These are phyloP conservation scores for Exophiala xenobiotica DNA, from an alignment of 2,329 filamentous ascomycete genomes.

Conservation along the genomic window DNA sequence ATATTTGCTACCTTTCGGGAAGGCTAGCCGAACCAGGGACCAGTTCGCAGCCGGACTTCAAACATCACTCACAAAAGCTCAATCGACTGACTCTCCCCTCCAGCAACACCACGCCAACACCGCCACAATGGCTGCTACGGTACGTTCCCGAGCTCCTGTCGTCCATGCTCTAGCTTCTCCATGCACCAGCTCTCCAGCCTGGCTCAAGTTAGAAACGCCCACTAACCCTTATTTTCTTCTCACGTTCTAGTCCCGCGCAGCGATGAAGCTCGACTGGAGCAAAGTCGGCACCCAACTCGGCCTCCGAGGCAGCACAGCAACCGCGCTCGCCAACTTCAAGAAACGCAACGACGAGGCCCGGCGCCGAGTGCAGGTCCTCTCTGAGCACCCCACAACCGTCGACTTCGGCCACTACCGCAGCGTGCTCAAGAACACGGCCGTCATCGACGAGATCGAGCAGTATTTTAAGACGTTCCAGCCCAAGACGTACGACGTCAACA, in stretches of 20 bases:
- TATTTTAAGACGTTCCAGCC: constrained; percentile 91
- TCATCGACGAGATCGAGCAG: constrained; percentile 96
- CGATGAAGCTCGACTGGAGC: constrained; percentile 98
- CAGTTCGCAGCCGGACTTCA: constrained; percentile 8
- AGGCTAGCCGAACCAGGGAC: constrained; percentile 18
- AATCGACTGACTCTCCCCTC: constrained; percentile 8
- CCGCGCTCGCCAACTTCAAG: constrained; percentile 94
- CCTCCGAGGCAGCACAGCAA: constrained; percentile 90
- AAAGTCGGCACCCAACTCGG: constrained; percentile 92
- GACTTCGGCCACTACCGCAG: constrained; percentile 93
- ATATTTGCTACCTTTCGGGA: background rate
- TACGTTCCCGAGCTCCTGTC: constrained; percentile 35
- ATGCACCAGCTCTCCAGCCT: background rate
- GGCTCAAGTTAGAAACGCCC: background rate
- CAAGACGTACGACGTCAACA: constrained; percentile 82
- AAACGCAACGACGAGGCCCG: constrained; percentile 99
- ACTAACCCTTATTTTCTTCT: constrained; percentile 37
- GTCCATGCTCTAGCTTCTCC: constrained; percentile 44
- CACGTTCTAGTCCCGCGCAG: constrained; percentile 80
- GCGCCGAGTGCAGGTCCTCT: constrained; percentile 83
- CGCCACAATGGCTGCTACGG: constrained; percentile 44
- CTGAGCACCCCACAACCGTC: constrained; percentile 79
- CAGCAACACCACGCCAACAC: constrained; percentile 28
- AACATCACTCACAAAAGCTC: constrained; percentile 12
- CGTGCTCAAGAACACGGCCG: constrained; percentile 90